Percentiles rank a stretch among this genome's conserved stretches.
phyloP scores from a whole-genome alignment of 2,329 filamentous ascomycete species.

The Microcera coccophila region DNA sequence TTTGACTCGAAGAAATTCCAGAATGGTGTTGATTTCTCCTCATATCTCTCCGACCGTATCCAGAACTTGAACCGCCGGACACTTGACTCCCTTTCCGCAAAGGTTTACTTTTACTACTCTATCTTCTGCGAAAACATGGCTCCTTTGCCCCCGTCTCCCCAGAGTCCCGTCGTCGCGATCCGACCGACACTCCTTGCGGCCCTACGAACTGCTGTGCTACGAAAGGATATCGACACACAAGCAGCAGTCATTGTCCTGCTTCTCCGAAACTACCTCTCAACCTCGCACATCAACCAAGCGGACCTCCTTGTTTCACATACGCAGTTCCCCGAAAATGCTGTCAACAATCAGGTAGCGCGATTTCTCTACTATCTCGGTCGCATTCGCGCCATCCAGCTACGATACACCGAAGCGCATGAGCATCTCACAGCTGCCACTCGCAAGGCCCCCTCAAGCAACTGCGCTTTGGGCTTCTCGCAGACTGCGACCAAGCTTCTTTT shows the following conservation, averaged over 20 bases:
- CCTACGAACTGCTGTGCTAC: slow-evolving; percentile 88
- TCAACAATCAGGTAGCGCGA: slow-evolving; percentile 96
- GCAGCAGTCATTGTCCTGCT: slow-evolving; percentile 92
- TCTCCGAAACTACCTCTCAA: slow-evolving; percentile 91
- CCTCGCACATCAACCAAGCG: slow-evolving; percentile 94
- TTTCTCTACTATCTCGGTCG: slow-evolving; percentile 97
- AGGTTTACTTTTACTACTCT: slow-evolving; percentile 97
- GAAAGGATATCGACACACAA: slow-evolving; percentile 97
- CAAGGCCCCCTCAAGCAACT: slow-evolving; percentile 86
- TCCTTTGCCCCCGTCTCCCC: slow-evolving; percentile 81
- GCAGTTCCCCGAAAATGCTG: slow-evolving; percentile 87
- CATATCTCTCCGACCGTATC: slow-evolving; percentile 76
- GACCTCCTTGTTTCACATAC: slow-evolving; percentile 95
- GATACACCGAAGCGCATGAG: slow-evolving; percentile 95
- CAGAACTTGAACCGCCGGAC: slow-evolving; percentile 89
- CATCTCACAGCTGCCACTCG: slow-evolving; percentile 89
- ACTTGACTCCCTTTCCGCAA: slow-evolving; percentile 86
- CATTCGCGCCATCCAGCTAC: slow-evolving; percentile 92
- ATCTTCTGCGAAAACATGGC: slow-evolving; percentile 90
- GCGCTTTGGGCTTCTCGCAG: slow-evolving; percentile 91
- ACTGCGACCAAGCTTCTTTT: slow-evolving; percentile 94
- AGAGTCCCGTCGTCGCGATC: slow-evolving; percentile 81
- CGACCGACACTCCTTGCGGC: slow-evolving; percentile 82
- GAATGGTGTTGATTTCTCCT: slow-evolving; percentile 79
- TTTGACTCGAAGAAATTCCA: slow-evolving; percentile 81